These are phyloP conservation scores for Helicostylum pulchrum DNA, from an alignment of 192 early-diverging fungal genomes.

Conservation along the genomic window DNA sequence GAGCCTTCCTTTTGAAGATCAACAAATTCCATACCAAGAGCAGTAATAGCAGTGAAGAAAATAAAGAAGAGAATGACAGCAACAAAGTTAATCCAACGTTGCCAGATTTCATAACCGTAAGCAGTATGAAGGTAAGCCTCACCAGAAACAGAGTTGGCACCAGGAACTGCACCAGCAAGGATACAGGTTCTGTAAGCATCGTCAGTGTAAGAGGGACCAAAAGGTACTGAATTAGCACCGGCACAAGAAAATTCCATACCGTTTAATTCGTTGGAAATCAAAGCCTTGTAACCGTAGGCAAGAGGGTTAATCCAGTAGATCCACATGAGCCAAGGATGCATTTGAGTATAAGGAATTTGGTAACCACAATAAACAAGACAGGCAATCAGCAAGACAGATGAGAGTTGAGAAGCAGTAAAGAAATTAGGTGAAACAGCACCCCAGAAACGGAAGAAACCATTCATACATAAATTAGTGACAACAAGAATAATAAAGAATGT, in stretches of 20 bases:
- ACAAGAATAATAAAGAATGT: constrained; percentile 61
- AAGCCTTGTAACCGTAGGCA: constrained; percentile 65
- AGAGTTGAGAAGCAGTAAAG: constrained; percentile 52
- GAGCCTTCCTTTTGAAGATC: constrained; percentile 60
- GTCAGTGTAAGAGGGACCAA: constrained; percentile 46
- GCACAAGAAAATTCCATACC: constrained; percentile 28
- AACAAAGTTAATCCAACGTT: constrained; percentile 56
- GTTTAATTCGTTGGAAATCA: constrained; percentile 69
- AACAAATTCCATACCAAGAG: constrained; percentile 56
- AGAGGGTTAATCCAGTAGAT: constrained; percentile 74
- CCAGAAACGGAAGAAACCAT: constrained; percentile 58
- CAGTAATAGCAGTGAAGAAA: constrained; percentile 41
- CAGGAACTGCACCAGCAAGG: constrained; percentile 50
- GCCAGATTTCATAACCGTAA: constrained; percentile 49
- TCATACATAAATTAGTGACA: constrained; percentile 55
- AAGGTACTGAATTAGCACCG: constrained; percentile 39
- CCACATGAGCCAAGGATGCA: constrained; percentile 60
- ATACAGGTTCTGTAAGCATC: constrained; percentile 54
- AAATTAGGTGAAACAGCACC: constrained; percentile 51
- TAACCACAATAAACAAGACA: constrained; percentile 64
- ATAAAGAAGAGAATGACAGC: constrained; percentile 38
- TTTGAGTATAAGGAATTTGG: constrained; percentile 54
- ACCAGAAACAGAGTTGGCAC: constrained; percentile 44
- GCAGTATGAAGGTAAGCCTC: constrained; percentile 47
- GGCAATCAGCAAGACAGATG: constrained; percentile 53